Base-by-base conservation (phyloP, 2,329 filamentous ascomycete genomes). In the Aspergillus sp. region DNA sequence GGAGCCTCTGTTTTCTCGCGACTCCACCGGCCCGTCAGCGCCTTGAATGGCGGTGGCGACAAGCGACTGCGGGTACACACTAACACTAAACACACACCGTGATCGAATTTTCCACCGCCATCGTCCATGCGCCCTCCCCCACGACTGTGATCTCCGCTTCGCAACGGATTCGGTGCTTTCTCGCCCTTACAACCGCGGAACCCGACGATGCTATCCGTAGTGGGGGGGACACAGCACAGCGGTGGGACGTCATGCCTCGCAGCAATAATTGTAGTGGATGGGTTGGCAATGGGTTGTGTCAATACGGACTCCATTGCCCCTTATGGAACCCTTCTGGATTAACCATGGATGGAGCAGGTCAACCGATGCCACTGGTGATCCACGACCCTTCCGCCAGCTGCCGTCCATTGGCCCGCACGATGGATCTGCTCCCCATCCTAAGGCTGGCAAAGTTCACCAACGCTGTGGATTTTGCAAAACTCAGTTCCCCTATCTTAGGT, bases 281-380 rank as follows among this genome's bases (percentile, higher is more conserved):
- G 25, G 15, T 10, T 28, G 47, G 7, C n/a, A 25, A 30, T n/a
- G 25, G 25, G 47, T 30, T 32, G 53, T 43, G 52, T 45, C 28
- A 28, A 21, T 21, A 55, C 36, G 53, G 10, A 55, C 41, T 23
- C 32, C 17, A n/a, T 10, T 45, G 23, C 38, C 52, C 28, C n/a
- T 30, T 25, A 25, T 6, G 52, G 52, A 55, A 45, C 38, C 28
- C 41, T 55, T 55, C 53, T 55, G 39, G 39, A 55, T 43, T 41
- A 58, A 61, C 59, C 59, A 41, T 55, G 59, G 59, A 61, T 52
- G 59, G 13, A 52, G 58, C 45, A 56, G 30, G 58, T 60, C 58
- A 52, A 57, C 53, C 52, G 57, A 59, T 59, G 36, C 50, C 57
- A 58, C 48, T 57, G 55, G 55, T 28, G 60, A 62, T 63, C 58